These are phyloP conservation scores for Coniochaeta pulveracea DNA, from an alignment of 2,329 filamentous ascomycete genomes.

Conservation along the genomic window DNA sequence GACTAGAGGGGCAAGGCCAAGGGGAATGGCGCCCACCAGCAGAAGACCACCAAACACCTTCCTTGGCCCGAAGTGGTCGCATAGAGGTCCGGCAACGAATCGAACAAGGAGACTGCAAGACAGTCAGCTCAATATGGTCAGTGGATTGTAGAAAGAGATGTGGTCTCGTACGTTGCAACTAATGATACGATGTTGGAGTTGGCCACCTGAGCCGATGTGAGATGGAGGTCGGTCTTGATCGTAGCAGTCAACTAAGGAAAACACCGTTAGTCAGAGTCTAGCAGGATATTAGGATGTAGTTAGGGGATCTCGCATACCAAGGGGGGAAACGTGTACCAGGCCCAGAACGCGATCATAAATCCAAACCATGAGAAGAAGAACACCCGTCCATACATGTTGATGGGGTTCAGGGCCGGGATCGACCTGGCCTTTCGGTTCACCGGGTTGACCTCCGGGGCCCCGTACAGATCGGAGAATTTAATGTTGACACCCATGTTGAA, in stretches of 20 bases:
- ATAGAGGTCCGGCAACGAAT: slow-evolving; percentile 68
- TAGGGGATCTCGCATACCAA: slow-evolving; percentile 38
- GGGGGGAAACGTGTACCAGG: slow-evolving; percentile 87
- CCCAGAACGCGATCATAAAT: slow-evolving; percentile 81
- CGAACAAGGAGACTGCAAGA: slow-evolving; percentile 57
- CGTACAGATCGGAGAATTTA: slow-evolving; percentile 29
- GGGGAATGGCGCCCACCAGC: slow-evolving; percentile 68
- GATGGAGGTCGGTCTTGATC: slow-evolving; percentile 66
- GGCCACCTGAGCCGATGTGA: slow-evolving; percentile 59
- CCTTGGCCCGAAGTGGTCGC: slow-evolving; percentile 74
- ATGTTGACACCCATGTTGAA: slow-evolving; percentile 14
- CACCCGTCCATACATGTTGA: slow-evolving; percentile 72
- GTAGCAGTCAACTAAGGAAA: slow-evolving; percentile 50
- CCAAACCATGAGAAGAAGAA: slow-evolving; percentile 87
- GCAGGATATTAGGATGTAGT: neutral
- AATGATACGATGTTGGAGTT: slow-evolving; percentile 89
- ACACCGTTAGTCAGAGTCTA: slow-evolving; percentile 1
- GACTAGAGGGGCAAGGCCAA: slow-evolving; percentile 70
- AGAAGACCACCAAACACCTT: slow-evolving; percentile 68
- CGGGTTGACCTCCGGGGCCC: slow-evolving; percentile 66
- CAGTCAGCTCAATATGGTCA: neutral
- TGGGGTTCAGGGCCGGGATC: slow-evolving; percentile 66
- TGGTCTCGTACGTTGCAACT: slow-evolving; percentile 44
- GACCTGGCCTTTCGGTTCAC: slow-evolving; percentile 74
- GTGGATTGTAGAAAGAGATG: neutral